Evolutionary conservation across 441 rosid species (phyloP), one percentile per base, ranked within the genome.

Genomic region (Melastoma candidum): DNA sequence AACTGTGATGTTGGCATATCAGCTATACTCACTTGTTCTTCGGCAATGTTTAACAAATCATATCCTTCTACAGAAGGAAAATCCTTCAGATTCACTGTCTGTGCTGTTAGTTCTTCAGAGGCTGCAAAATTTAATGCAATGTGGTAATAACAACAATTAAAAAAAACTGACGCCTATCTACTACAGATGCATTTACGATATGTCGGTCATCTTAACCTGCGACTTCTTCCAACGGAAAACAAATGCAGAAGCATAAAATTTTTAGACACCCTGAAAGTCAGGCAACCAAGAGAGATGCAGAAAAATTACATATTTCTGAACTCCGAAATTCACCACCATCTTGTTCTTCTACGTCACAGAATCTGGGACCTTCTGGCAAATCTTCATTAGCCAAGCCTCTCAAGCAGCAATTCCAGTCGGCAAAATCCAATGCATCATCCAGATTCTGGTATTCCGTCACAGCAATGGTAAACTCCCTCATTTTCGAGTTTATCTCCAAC

Each of bases 381-480:
- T 51, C 26, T 56, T 68, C 71, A 0, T 66, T 54, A 64, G 60
- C 65, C 25, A 61, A 17, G 64, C 58, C 39, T 57, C 25, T 59
- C 14, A 60, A 66, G 39, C 32, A 60, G 3, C 47, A 54, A 2
- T 73, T 64, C 39, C 51, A 61, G 50, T 63, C 65, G 13, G 56
- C 69, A 48, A 61, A 68, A 58, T 72, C 75, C 56, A 60, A 64
- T 45, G 75, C 57, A n/a, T 63, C 76, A 52, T 73, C 83, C 63
- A 60, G 67, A 59, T 69, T 66, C 66, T 82, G 80, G 0, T 57
- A 59, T 56, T 79, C 85, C 47, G 86, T 71, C 46, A 81, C 71
- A 10, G 83, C 79, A 56, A 79, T 85, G 10, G 94, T 90, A 48
- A 79, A 79, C 57, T 77, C 75, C 64, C 79, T 72, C 25, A 44